Evolutionary conservation across 345 rosid species (phyloP).

Genomic region (Citrus sinensis): DNA sequence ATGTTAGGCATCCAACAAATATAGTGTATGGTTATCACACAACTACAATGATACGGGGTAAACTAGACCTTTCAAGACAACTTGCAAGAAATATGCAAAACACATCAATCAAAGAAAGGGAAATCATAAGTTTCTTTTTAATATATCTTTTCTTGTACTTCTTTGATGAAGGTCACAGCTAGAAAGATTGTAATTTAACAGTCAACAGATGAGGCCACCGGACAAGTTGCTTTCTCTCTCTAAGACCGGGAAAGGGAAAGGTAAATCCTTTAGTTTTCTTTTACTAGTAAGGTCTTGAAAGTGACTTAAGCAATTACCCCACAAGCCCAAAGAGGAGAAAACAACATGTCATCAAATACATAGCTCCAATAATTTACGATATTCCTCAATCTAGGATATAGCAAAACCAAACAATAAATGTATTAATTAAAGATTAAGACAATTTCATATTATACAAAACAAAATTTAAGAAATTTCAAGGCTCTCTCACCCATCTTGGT

Average conservation of each 20-base stretch:
- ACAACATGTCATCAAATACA: slow-evolving; percentile 17
- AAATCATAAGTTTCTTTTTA: slow-evolving; percentile 20
- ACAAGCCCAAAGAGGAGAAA: slow-evolving; percentile 26
- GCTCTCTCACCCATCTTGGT: slow-evolving; percentile 3
- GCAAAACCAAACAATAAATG: slow-evolving; percentile 5
- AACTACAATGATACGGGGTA: slow-evolving; percentile 7
- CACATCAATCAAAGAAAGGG: slow-evolving; percentile 16
- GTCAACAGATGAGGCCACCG: slow-evolving; percentile 21
- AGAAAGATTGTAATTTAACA: slow-evolving; percentile 21
- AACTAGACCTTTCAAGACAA: slow-evolving; percentile 10
- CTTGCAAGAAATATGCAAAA: background rate
- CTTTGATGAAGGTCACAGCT: slow-evolving; percentile 25
- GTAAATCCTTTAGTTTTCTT: slow-evolving; percentile 17
- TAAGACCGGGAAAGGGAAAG: slow-evolving; percentile 23
- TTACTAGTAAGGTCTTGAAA: slow-evolving; percentile 29
- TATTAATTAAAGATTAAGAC: slow-evolving; percentile 12
- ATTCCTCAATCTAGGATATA: slow-evolving; percentile 9
- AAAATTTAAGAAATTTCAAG: slow-evolving; percentile 10
- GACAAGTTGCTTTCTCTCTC: slow-evolving; percentile 18
- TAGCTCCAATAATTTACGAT: slow-evolving; percentile 22
- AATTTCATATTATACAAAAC: background rate
- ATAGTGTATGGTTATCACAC: slow-evolving; percentile 12
- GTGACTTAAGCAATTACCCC: slow-evolving; percentile 32
- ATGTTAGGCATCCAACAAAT: slow-evolving; percentile 23
- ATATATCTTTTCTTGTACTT: slow-evolving; percentile 13